These are phyloP conservation scores for Nyctanthes arbortristis DNA, from an alignment of 257 asterid genomes.

Conservation along the genomic window DNA sequence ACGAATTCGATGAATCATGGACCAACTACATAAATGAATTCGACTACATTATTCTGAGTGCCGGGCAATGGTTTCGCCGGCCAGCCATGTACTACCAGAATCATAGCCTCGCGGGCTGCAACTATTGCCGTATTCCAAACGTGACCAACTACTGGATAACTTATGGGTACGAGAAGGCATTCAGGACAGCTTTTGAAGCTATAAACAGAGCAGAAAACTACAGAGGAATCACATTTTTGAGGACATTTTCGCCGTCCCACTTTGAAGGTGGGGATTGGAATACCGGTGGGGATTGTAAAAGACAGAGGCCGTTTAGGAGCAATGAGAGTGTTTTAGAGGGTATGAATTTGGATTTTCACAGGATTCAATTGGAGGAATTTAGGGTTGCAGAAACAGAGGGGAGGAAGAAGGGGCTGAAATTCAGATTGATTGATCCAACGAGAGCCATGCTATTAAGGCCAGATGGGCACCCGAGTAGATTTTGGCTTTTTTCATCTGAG, in stretches of 20 bases:
- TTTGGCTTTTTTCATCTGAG: conserved; percentile 34
- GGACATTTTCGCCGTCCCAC: conserved; percentile 26
- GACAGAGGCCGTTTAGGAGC: conserved; percentile 26
- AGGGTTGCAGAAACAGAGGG: conserved; percentile 21
- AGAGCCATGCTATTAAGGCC: conserved; percentile 44
- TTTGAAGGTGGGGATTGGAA: conserved; percentile 33
- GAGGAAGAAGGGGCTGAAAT: conserved; percentile 19
- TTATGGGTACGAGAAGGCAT: conserved; percentile 23
- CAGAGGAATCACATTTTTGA: conserved; percentile 22
- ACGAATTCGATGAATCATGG: conserved; percentile 31
- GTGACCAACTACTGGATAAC: conserved; percentile 14
- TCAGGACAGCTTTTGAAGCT: conserved; percentile 18
- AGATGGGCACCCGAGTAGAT: conserved; percentile 51
- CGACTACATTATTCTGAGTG: conserved; percentile 28
- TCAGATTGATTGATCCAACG: conserved; percentile 41
- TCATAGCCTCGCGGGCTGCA: conserved; percentile 21
- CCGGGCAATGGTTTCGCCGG: conserved; percentile 31
- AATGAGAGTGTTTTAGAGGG: conserved; percentile 25
- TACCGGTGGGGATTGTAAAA: conserved; percentile 23
- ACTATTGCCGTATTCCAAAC: conserved; percentile 15
- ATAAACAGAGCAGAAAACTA: conserved; percentile 17
- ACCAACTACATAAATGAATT: conserved; percentile 17
- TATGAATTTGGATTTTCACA: conserved; percentile 16
- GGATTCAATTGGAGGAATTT: conserved; percentile 25
- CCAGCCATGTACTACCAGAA: conserved; percentile 27